phyloP scores from a whole-genome alignment of 2,329 filamentous ascomycete genomes.

The Hirsutella thompsonii region DNA sequence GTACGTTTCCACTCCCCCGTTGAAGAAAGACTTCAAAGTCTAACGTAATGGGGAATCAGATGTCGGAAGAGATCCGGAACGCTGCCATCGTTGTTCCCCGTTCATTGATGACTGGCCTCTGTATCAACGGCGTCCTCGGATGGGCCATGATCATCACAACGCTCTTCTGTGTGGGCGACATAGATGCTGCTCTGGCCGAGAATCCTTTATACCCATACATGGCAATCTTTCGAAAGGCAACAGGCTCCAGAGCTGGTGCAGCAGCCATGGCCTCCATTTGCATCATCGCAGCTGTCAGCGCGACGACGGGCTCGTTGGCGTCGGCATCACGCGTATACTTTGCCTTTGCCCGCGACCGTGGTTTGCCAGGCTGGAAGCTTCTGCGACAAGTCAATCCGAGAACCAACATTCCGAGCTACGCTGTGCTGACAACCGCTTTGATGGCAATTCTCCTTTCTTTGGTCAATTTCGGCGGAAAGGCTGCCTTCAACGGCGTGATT shows the following conservation, averaged over 20 bases:
- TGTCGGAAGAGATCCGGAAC: slow-evolving; percentile 33
- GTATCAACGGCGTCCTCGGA: slow-evolving; percentile 37
- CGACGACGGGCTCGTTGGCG: slow-evolving; percentile 39
- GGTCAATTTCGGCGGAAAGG: slow-evolving; percentile 19
- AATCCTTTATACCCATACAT: slow-evolving; percentile 45
- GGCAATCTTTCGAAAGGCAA: slow-evolving; percentile 40
- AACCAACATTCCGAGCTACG: slow-evolving; percentile 15
- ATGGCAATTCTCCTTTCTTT: slow-evolving; percentile 17
- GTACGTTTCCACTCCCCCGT: slow-evolving; percentile 3
- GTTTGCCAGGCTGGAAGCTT: slow-evolving; percentile 16
- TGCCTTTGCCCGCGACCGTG: slow-evolving; percentile 30
- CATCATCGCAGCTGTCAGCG: slow-evolving; percentile 32
- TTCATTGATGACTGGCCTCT: slow-evolving; percentile 33
- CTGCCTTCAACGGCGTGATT: slow-evolving; percentile 16
- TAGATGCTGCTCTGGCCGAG: slow-evolving; percentile 27
- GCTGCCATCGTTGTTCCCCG: slow-evolving; percentile 35
- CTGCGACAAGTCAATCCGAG: slow-evolving; percentile 8
- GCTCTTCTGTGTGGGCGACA: slow-evolving; percentile 38
- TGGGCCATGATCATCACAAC: slow-evolving; percentile 44
- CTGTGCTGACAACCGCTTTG: slow-evolving; percentile 12
- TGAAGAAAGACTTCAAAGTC: slow-evolving; percentile 23
- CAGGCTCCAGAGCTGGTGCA: slow-evolving; percentile 31
- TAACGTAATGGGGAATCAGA: slow-evolving; percentile 28
- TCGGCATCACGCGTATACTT: slow-evolving; percentile 44
- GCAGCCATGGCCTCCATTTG: slow-evolving; percentile 36